Evolutionary conservation across 345 rosid genomes (phyloP).

Genomic region (Lagerstroemia speciosa): DNA sequence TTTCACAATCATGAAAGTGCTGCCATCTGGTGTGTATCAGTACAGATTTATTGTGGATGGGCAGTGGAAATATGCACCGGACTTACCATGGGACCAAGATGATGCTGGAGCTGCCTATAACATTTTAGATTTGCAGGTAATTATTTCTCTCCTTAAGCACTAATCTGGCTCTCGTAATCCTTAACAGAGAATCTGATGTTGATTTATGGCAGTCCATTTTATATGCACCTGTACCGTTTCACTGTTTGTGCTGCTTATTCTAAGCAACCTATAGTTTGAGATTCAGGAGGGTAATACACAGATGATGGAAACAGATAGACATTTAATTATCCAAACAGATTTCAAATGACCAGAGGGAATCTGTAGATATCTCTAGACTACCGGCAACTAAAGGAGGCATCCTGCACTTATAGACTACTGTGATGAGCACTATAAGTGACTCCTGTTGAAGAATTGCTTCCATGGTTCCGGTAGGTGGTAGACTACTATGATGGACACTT

Average conservation of each 20-base stretch:
- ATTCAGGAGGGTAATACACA: not conserved
- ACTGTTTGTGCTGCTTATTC: not conserved
- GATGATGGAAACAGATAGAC: not conserved
- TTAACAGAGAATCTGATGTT: too few species aligned
- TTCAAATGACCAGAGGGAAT: not conserved
- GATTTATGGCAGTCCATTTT: too few species aligned
- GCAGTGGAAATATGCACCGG: slow-evolving; percentile 75
- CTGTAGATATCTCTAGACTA: not conserved
- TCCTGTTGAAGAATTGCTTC: too few species aligned
- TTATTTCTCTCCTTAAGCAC: not conserved
- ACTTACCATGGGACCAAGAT: slow-evolving; percentile 74
- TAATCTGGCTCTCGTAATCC: not conserved
- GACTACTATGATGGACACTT: too few species aligned
- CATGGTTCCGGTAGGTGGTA: too few species aligned
- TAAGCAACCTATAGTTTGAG: not conserved
- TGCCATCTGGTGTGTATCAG: slow-evolving; percentile 92
- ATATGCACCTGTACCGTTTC: not conserved
- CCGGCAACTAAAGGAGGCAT: too few species aligned
- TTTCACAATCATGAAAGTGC: slow-evolving; percentile 84
- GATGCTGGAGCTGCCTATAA: slow-evolving; percentile 74
- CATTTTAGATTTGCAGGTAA: slow-evolving; percentile 82
- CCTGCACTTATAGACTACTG: too few species aligned
- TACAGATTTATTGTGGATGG: slow-evolving; percentile 93
- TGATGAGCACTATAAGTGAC: too few species aligned
- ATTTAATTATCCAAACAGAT: not conserved